Percentiles rank a stretch among this genome's conserved stretches.
Evolutionary conservation across 2,329 filamentous ascomycete genomes (phyloP).

Genomic region (Apiospora hydei): DNA sequence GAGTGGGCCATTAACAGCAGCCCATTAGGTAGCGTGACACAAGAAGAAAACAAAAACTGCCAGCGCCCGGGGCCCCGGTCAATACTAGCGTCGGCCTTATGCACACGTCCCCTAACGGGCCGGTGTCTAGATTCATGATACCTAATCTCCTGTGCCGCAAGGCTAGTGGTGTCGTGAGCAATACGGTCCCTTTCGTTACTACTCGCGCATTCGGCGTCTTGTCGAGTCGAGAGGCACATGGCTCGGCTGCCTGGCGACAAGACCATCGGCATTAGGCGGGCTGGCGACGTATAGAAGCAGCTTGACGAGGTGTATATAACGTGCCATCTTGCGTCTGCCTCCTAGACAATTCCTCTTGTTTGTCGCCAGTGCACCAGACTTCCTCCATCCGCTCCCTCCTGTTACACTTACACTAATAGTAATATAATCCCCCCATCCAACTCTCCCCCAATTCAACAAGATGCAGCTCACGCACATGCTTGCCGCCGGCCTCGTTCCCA

Average conservation of each 20-base stretch:
- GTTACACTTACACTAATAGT: background rate
- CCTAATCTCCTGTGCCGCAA: background rate
- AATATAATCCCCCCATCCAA: conserved; percentile 1
- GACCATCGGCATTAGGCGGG: conserved; percentile 2
- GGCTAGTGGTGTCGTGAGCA: background rate
- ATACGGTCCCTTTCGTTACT: background rate
- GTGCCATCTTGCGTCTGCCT: background rate
- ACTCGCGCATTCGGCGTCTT: background rate
- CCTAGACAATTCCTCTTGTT: background rate
- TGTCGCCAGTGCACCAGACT: background rate
- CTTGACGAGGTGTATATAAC: background rate
- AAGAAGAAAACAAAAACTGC: background rate
- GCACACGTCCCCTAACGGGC: background rate
- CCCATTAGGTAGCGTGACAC: background rate
- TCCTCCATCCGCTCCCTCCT: background rate
- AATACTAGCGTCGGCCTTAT: conserved; percentile 12
- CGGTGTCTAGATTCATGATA: background rate
- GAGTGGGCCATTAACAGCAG: background rate
- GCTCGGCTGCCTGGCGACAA: conserved; percentile 3
- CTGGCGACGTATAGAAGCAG: background rate
- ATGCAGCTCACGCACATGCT: conserved; percentile 28
- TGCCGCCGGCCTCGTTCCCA: conserved; percentile 25
- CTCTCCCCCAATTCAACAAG: background rate
- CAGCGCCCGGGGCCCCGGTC: background rate
- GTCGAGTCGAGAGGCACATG: background rate